Percentiles rank a stretch among this genome's conserved stretches.
phyloP scores from a whole-genome alignment of 225 moss, liverwort and hornwort species.

The Sphagnum tenellum region DNA sequence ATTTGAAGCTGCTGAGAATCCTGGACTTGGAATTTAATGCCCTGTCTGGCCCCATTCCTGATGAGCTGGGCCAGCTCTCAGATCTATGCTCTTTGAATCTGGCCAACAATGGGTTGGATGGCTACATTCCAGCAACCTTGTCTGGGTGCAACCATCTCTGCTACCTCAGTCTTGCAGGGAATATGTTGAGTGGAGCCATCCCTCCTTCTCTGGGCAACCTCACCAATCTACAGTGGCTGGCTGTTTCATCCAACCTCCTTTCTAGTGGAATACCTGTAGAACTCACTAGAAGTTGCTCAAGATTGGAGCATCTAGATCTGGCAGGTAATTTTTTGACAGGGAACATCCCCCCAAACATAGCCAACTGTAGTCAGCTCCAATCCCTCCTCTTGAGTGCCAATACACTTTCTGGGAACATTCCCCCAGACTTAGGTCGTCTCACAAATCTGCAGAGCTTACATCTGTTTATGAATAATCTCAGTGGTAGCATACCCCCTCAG shows the following conservation, averaged over 20 bases:
- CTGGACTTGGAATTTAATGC: conserved; percentile 42
- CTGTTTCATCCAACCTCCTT: conserved; percentile 56
- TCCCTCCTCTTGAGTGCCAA: conserved; percentile 59
- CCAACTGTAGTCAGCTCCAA: conserved; percentile 35
- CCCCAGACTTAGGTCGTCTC: conserved; percentile 53
- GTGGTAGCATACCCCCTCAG: conserved; percentile 48
- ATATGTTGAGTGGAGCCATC: conserved; percentile 46
- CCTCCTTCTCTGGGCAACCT: conserved; percentile 39
- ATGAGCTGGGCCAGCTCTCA: conserved; percentile 36
- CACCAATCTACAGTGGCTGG: conserved; percentile 35
- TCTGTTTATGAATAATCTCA: conserved; percentile 57
- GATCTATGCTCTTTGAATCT: conserved; percentile 43
- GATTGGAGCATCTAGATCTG: conserved; percentile 47
- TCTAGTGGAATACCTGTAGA: conserved; percentile 49
- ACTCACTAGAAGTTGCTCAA: conserved; percentile 26
- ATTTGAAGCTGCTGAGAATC: conserved; percentile 31
- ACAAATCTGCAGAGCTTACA: conserved; percentile 42
- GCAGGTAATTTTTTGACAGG: conserved; percentile 57
- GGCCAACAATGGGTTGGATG: conserved; percentile 45
- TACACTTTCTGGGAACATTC: conserved; percentile 44
- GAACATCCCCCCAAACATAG: conserved; percentile 39
- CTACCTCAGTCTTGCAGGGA: conserved; percentile 41
- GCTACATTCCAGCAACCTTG: conserved; percentile 45
- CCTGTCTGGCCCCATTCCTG: conserved; percentile 39
- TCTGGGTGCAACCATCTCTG: conserved; percentile 26